Percentiles rank a stretch among this genome's conserved stretches.
These are phyloP conservation scores for Mucor sp. DNA, from an alignment of 371 early-diverging fungal genomes.

Conservation along the genomic window DNA sequence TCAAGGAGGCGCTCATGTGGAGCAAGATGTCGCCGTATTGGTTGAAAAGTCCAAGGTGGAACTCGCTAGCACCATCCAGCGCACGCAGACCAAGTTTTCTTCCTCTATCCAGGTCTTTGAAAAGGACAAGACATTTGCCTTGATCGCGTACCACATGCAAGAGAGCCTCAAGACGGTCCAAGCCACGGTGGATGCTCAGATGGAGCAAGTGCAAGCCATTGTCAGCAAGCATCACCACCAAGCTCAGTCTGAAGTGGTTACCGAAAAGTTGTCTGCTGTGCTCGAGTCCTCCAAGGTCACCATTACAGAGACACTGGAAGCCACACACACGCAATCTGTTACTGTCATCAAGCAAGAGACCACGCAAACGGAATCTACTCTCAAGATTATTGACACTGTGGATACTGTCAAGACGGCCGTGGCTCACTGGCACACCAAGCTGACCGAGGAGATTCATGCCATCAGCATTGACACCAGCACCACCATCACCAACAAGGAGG, in stretches of 20 bases:
- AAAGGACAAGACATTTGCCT: conserved; percentile 20
- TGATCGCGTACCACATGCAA: conserved; percentile 18
- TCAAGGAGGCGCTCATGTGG: conserved; percentile 19
- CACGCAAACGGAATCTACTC: conserved; percentile 20
- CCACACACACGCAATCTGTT: conserved; percentile 13
- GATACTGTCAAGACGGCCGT: conserved; percentile 27
- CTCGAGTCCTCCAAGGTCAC: conserved; percentile 19
- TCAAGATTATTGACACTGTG: conserved; percentile 29
- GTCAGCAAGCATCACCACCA: conserved; percentile 7
- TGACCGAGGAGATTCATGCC: conserved; percentile 17
- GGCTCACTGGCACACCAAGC: conserved; percentile 16
- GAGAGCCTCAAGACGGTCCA: conserved; percentile 22
- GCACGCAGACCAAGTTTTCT: conserved; percentile 19
- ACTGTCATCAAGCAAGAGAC: conserved; percentile 19
- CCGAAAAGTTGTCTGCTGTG: conserved; percentile 19
- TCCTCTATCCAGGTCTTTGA: conserved; percentile 17
- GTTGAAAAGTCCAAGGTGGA: conserved; percentile 24
- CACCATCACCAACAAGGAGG: conserved; percentile 22
- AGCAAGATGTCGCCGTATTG: conserved; percentile 22
- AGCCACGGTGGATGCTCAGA: conserved; percentile 9
- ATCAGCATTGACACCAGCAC: conserved; percentile 16
- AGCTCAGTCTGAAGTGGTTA: conserved; percentile 12
- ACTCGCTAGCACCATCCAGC: conserved; percentile 15
- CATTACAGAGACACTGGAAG: conserved; percentile 17
- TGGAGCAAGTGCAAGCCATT: conserved; percentile 26